Conservation (phyloP, 306 rosid genomes). For the Prunus mume region DNA sequence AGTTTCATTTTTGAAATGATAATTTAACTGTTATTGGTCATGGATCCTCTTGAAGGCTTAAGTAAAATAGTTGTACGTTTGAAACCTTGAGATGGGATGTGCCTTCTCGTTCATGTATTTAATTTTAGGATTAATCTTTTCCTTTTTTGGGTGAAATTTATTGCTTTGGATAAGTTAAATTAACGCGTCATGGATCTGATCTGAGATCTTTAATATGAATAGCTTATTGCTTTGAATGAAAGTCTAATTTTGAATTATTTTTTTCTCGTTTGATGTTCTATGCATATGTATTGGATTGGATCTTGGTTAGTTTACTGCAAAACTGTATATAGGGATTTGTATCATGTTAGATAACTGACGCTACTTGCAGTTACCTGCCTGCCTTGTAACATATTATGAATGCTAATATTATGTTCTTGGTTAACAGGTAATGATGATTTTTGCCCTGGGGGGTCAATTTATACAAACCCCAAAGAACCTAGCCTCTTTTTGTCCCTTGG, state of each 20-base stretch:
- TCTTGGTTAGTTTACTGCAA: background rate
- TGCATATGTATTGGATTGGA: background rate
- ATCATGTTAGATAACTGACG: background rate
- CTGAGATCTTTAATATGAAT: background rate
- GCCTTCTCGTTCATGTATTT: background rate
- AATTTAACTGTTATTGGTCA: background rate
- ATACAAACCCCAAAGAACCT: slow-evolving; percentile 74
- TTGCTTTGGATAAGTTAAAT: background rate
- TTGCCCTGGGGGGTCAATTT: slow-evolving; percentile 70
- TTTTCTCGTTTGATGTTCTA: background rate
- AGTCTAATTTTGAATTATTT: background rate
- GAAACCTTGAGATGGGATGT: background rate
- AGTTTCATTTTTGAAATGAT: background rate
- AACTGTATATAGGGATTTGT: background rate
- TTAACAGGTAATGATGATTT: slow-evolving; percentile 75
- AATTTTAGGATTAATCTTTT: background rate
- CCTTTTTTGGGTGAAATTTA: background rate
- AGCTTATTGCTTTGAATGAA: background rate
- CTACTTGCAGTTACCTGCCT: background rate
- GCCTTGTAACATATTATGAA: background rate
- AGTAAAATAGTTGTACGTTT: background rate
- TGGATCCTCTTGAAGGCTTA: background rate
- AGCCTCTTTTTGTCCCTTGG: slow-evolving; percentile 76
- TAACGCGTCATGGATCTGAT: slow-evolving; percentile 27
- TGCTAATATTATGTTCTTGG: slow-evolving; percentile 13